These are phyloP conservation scores for Leccinum angustisporum DNA, from an alignment of 1,284 basidiomycete species.

Conservation along the genomic window DNA sequence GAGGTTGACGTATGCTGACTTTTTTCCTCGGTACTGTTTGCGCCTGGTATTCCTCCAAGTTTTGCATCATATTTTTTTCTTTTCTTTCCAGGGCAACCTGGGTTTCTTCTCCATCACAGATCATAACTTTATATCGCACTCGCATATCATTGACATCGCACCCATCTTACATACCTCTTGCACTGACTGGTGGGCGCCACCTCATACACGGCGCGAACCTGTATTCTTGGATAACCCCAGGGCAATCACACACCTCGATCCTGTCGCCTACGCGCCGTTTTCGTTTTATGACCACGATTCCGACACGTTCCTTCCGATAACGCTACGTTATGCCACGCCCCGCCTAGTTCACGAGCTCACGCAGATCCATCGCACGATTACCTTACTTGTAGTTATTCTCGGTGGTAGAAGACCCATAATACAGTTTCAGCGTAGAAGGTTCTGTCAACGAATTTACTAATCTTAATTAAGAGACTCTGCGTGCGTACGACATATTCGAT, in stretches of 20 bases:
- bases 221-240: constrained; percentile 24
- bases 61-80: constrained; percentile 5
- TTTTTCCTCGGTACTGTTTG: neutral
- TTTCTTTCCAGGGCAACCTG: constrained; percentile 3
- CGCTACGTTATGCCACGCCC: neutral
- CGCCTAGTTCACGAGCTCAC: neutral
- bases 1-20: constrained; percentile 31
- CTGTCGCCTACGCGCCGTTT: neutral
- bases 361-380: constrained; percentile 17
- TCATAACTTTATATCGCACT: constrained; percentile 19
- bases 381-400: constrained; percentile 27
- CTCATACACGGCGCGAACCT: constrained; percentile 9
- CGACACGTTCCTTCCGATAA: constrained; percentile 11
- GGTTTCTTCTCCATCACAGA: constrained; percentile 3
- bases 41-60: neutral
- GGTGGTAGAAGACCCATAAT: constrained; percentile 21
- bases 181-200: constrained; percentile 12
- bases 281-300: constrained; percentile 5
- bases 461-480: neutral
- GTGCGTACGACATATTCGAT: neutral
- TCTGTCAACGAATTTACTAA: constrained; percentile 1
- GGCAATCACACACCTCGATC: constrained; percentile 2
- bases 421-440: constrained; percentile 1
- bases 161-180: constrained; percentile 25
- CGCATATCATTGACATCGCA: constrained; percentile 19